A percentile compares a stretch with the other conserved stretches of the same genome.
Conservation (phyloP, 2,329 filamentous ascomycete genomes). For the Colletotrichum plurivorum region DNA sequence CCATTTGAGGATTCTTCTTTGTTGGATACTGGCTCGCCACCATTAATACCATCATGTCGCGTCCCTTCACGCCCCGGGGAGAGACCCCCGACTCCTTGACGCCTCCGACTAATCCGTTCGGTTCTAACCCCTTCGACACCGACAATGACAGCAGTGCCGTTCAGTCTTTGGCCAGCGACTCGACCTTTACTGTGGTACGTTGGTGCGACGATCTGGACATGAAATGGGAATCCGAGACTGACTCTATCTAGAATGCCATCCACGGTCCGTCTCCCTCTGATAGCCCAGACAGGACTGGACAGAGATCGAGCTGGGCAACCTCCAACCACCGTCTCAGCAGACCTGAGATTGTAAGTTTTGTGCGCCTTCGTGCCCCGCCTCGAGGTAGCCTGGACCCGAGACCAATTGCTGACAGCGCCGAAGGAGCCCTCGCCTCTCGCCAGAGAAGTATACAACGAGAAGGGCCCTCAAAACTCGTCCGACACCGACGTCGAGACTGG, state of each 20-base stretch:
- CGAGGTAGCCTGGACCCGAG: too few relatives aligned
- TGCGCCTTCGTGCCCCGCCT: background rate
- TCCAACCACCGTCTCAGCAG: constrained; percentile 38
- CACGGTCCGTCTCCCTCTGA: constrained; percentile 8
- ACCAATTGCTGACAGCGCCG: background rate
- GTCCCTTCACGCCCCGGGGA: constrained; percentile 26
- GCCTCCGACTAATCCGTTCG: constrained; percentile 39
- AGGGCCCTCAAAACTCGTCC: constrained; percentile 29
- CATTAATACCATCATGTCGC: constrained; percentile 35
- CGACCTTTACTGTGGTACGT: constrained; percentile 42
- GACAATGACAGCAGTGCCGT: constrained; percentile 40
- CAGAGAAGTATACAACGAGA: constrained; percentile 37
- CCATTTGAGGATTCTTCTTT: background rate
- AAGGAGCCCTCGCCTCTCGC: constrained; percentile 40
- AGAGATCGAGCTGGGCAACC: constrained; percentile 28
- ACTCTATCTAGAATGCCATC: constrained; percentile 34
- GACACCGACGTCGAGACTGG: constrained; percentile 35
- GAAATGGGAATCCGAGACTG: background rate
- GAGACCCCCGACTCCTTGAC: constrained; percentile 26
- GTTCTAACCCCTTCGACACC: constrained; percentile 41
- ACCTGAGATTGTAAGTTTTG: constrained; percentile 36
- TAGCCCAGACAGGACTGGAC: constrained; percentile 10
- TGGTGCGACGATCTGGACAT: background rate
- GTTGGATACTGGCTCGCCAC: background rate
- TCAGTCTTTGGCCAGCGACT: constrained; percentile 39